Evolutionary conservation across 2,329 filamentous ascomycete species (phyloP).

Genomic region (Zasmidium cellare): DNA sequence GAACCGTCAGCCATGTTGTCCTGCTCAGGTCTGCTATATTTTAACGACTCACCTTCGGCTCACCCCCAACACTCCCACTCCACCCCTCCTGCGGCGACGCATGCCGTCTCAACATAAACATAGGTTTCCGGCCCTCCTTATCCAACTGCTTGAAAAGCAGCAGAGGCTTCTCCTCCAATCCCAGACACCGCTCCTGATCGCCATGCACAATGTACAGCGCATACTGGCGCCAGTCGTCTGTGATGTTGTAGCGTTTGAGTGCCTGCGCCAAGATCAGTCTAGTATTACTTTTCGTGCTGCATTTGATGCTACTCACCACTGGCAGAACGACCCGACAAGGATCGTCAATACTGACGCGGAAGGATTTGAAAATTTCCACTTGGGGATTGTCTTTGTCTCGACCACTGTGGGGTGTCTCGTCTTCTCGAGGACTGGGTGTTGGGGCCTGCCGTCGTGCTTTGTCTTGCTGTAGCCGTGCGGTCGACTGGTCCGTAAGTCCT

Average conservation of each 20-base stretch:
- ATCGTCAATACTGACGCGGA: constrained; percentile 96
- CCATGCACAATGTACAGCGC: constrained; percentile 97
- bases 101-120: constrained; percentile 90
- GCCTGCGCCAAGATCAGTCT: constrained; percentile 49
- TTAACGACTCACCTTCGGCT: not conserved
- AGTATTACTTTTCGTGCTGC: too few species aligned
- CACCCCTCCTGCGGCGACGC: constrained; percentile 47
- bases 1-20: constrained; percentile 2
- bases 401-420: constrained; percentile 25
- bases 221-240: constrained; percentile 95
- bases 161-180: constrained; percentile 87
- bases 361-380: constrained; percentile 98
- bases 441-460: constrained; percentile 31
- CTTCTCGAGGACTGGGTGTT: constrained; percentile 33
- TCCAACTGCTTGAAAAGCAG: constrained; percentile 97
- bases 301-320: constrained; percentile 50
- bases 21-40: too few species aligned
- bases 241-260: constrained; percentile 97
- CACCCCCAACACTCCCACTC: constrained; percentile 22
- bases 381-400: constrained; percentile 44
- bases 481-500: constrained; percentile 15
- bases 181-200: constrained; percentile 93
- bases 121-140: constrained; percentile 95
- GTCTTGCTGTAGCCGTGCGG: constrained; percentile 23
- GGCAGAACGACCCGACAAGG: constrained; percentile 96